Evolutionary conservation across 2,329 filamentous ascomycete genomes (phyloP).

Genomic region (Grosmannia serpens): DNA sequence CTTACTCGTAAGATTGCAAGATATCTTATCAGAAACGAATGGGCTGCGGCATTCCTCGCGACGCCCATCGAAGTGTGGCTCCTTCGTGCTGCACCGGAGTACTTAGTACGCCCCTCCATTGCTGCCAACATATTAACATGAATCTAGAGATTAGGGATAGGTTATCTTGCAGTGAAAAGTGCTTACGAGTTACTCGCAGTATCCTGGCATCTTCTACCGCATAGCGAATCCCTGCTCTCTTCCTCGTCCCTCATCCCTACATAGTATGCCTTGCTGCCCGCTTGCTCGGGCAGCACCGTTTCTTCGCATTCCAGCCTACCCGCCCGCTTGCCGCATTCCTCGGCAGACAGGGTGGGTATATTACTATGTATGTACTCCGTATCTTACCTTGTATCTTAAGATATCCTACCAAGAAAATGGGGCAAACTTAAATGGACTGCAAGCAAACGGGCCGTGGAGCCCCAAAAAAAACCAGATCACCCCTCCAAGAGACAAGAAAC

Average conservation of each 20-base stretch:
- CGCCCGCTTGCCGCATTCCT: not conserved
- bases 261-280: too few species aligned
- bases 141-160: too few species aligned
- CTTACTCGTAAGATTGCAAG: not conserved
- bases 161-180: not conserved
- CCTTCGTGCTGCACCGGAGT: not conserved
- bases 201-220: too few species aligned
- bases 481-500: too few species aligned
- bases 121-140: too few species aligned
- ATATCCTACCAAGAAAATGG: too few species aligned
- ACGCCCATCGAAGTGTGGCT: too few species aligned
- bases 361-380: too few species aligned
- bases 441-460: not conserved
- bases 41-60: too few species aligned
- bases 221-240: not conserved
- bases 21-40: not conserved
- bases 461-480: not conserved
- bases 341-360: not conserved
- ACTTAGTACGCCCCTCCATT: too few species aligned
- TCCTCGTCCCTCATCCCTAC: not conserved
- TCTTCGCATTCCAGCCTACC: constrained; percentile 1
- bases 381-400: too few species aligned
- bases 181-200: not conserved
- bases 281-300: not conserved
- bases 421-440: not conserved